Evolutionary conservation across 768 basidiomycete species (phyloP).

Genomic region (Serendipita vermifera): DNA sequence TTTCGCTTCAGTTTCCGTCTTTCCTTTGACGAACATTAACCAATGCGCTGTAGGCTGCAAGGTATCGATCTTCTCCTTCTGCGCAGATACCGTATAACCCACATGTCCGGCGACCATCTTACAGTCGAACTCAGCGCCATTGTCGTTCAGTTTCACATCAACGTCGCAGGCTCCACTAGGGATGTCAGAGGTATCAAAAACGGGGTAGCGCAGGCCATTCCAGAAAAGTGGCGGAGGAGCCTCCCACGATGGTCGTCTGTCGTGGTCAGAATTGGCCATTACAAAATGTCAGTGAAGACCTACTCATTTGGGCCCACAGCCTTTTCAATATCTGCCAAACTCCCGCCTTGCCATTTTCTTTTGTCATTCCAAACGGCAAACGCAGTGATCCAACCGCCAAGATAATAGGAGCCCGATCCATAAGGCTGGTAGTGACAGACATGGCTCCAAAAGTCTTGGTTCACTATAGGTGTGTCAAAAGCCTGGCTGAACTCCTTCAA

Average conservation of each 20-base stretch:
- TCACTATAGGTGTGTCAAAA: constrained; percentile 18
- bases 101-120: constrained; percentile 22
- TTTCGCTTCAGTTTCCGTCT: too few relatives aligned
- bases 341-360: constrained; percentile 13
- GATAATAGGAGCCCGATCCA: constrained; percentile 4
- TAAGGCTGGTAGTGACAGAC: constrained; percentile 8
- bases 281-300: neutral
- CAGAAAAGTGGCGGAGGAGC: constrained; percentile 5
- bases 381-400: constrained; percentile 14
- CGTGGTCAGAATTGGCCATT: neutral
- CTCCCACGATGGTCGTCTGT: neutral
- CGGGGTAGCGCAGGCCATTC: constrained; percentile 13
- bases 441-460: constrained; percentile 17
- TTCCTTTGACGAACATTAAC: constrained; percentile 7
- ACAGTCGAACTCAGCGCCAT: constrained; percentile 19
- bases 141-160: constrained; percentile 22
- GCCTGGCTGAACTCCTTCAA: constrained; percentile 23
- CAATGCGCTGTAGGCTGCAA: neutral
- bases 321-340: neutral
- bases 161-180: constrained; percentile 23
- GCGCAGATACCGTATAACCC: neutral
- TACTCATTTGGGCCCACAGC: neutral
- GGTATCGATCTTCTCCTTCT: neutral
- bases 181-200: constrained; percentile 15
- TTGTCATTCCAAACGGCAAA: constrained; percentile 12